These are phyloP conservation scores for Porodaedalea pini DNA, from an alignment of 1,284 basidiomycete genomes.

Conservation along the genomic window DNA sequence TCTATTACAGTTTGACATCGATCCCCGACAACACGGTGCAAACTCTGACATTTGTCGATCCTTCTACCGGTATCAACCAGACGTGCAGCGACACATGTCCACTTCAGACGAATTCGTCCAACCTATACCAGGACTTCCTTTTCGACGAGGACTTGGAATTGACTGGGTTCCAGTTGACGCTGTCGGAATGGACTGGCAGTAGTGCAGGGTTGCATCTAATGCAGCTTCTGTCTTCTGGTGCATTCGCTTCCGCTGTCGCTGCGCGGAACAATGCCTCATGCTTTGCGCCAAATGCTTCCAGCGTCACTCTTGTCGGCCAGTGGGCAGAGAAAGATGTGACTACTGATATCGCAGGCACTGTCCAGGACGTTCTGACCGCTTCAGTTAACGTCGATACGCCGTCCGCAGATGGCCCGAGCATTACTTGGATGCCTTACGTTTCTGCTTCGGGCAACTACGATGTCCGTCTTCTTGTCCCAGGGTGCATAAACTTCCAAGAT, in stretches of 20 bases:
- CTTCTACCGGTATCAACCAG: slow-evolving; percentile 63
- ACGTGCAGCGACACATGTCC: slow-evolving; percentile 75
- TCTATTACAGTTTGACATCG: slow-evolving; percentile 61
- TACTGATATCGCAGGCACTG: slow-evolving; percentile 78
- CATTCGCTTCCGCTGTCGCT: slow-evolving; percentile 71
- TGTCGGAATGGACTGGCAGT: slow-evolving; percentile 73
- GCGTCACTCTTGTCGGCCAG: slow-evolving; percentile 57
- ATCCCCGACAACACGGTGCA: slow-evolving; percentile 86
- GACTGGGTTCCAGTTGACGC: slow-evolving; percentile 81
- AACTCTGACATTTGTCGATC: slow-evolving; percentile 76
- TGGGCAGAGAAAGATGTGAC: slow-evolving; percentile 64
- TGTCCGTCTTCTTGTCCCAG: slow-evolving; percentile 82
- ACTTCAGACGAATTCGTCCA: slow-evolving; percentile 64
- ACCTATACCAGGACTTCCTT: slow-evolving; percentile 88
- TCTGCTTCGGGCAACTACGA: slow-evolving; percentile 85
- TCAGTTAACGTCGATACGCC: slow-evolving; percentile 64
- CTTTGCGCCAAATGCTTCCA: slow-evolving; percentile 69
- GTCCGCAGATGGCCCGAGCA: slow-evolving; percentile 58
- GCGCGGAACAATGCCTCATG: slow-evolving; percentile 67
- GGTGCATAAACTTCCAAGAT: slow-evolving; percentile 78
- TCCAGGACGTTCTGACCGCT: slow-evolving; percentile 71
- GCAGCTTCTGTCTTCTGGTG: slow-evolving; percentile 88
- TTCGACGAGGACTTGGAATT: slow-evolving; percentile 62
- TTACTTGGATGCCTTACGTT: slow-evolving; percentile 90
- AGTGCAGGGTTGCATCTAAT: slow-evolving; percentile 84